Percentiles rank a stretch among this genome's conserved stretches.
phyloP scores from a whole-genome alignment of 1,139 yeast species.

The Protomyces inouyei region DNA sequence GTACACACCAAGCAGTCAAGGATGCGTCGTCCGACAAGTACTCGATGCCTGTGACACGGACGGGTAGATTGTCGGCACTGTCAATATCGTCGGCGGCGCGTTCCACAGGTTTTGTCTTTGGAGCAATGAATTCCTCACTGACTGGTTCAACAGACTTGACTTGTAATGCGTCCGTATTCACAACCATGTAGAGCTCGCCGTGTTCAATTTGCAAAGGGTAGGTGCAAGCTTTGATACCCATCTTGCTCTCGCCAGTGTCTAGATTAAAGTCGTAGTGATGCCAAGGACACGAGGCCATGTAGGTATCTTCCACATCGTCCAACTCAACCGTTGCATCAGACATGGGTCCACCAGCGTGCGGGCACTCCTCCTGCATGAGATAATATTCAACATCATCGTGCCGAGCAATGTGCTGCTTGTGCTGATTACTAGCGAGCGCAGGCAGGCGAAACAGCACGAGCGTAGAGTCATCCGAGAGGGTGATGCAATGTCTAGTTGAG shows the following conservation, averaged over 20 bases:
- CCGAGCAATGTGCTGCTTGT: background rate
- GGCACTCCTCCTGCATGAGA: slow-evolving; percentile 22
- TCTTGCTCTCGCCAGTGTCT: slow-evolving; percentile 8
- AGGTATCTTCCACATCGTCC: slow-evolving; percentile 17
- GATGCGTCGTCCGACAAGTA: background rate
- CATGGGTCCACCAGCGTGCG: slow-evolving; percentile 24
- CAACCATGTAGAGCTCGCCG: background rate
- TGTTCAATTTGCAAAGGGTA: background rate
- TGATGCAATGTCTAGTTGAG: background rate
- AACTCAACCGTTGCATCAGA: slow-evolving; percentile 7
- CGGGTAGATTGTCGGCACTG: background rate
- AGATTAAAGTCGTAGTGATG: slow-evolving; percentile 17
- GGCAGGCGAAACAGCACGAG: background rate
- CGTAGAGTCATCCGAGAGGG: background rate
- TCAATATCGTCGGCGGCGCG: background rate
- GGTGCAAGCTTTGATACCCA: slow-evolving; percentile 20
- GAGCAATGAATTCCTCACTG: slow-evolving; percentile 2
- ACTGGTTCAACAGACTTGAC: background rate
- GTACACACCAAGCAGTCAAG: slow-evolving; percentile 3
- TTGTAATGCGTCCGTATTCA: background rate
- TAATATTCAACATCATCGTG: slow-evolving; percentile 8
- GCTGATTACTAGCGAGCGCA: background rate
- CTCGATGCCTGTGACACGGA: background rate
- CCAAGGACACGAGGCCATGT: slow-evolving; percentile 24
- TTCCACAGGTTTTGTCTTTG: background rate